A percentile compares a stretch with the other conserved stretches of the same genome.
phyloP scores from a whole-genome alignment of 202 grass and related monocot genomes.

The Setaria viridis region DNA sequence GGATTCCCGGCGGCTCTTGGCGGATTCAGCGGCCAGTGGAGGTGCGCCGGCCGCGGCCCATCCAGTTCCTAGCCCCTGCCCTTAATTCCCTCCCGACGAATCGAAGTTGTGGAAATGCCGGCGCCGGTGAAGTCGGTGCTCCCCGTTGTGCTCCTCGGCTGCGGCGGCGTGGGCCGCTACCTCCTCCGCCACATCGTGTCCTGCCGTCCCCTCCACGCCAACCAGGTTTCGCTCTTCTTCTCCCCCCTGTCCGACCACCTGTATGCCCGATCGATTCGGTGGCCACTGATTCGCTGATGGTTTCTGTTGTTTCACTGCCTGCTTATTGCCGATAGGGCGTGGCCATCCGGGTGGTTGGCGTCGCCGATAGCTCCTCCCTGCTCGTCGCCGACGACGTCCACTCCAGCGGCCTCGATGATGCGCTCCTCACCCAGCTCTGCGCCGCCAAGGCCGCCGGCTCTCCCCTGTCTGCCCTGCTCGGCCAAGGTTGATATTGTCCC shows the following conservation, averaged over 20 bases:
- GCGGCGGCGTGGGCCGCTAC: constrained; percentile 89
- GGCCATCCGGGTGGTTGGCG: constrained; percentile 74
- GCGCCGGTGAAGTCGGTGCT: constrained; percentile 57
- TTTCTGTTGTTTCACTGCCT: neutral
- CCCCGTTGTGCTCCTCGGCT: constrained; percentile 84
- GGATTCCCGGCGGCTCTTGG: neutral
- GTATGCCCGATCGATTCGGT: constrained; percentile 26
- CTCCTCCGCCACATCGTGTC: constrained; percentile 85
- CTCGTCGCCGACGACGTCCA: constrained; percentile 65
- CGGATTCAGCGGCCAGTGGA: neutral
- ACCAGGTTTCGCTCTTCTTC: constrained; percentile 40
- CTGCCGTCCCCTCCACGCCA: constrained; percentile 74
- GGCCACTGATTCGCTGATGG: neutral
- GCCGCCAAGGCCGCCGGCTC: constrained; percentile 66
- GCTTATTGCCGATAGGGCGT: constrained; percentile 59
- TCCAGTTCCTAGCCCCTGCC: too few relatives aligned
- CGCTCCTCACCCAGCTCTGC: constrained; percentile 69
- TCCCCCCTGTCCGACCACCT: neutral
- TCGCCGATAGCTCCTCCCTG: constrained; percentile 77
- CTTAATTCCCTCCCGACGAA: neutral
- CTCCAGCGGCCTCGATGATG: constrained; percentile 65
- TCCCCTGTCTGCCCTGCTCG: constrained; percentile 63
- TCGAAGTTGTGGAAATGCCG: constrained; percentile 34
- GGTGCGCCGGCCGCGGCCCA: neutral
- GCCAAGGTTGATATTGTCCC: constrained; percentile 41